Evolutionary conservation across 768 basidiomycete genomes (phyloP), one percentile per base, ranked within the genome.

Genomic region (Tricholomella constricta): DNA sequence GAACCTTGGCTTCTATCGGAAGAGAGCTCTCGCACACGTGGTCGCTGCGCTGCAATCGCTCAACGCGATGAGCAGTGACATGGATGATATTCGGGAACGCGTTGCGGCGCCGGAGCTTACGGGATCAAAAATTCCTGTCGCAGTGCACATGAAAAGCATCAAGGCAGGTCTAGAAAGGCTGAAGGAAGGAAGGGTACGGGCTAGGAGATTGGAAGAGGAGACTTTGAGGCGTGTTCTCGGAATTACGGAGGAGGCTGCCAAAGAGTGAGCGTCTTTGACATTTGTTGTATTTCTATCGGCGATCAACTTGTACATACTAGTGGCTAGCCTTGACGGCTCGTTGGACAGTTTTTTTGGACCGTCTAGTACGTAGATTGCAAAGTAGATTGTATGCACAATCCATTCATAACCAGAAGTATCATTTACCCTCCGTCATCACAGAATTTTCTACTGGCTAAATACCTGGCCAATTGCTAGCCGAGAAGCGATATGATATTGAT

Each of bases 81-180:
- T 91, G 76, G 88, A 89, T 63, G 88, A 89, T 38, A 69, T 92
- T 54, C 75, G 89, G 55, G 86, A 89, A 62, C 74, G 86, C 15
- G 86, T 89, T 1, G 79, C 87, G 4, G 79, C 82, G 27, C 89
- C 90, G 1, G 82, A 83, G 45, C 67, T 91, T 4, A 65, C 80
- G 10, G 83, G 81, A 4, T 68, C 79, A n/a, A 72, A 70, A 36
- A 74, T 90, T 14, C 86, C 89, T 4, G 71, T 86, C 4, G 84
- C 86, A 52, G 88, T 91, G 19, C 89, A 91, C 59, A 83, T 91
- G 68, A 80, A 80, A 70, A 89, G 84, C 54, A 89, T 92, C 58
- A 72, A 71, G 63, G 73, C 61, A 32, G 88, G 89, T 6, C 58
- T 90, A 60, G 79, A 86, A 56, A 77, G 80, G 60, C 59, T 89